Evolutionary conservation across 306 rosid genomes (phyloP), one percentile per base, ranked within the genome.

Genomic region (Dalbergia cochinchinensis): DNA sequence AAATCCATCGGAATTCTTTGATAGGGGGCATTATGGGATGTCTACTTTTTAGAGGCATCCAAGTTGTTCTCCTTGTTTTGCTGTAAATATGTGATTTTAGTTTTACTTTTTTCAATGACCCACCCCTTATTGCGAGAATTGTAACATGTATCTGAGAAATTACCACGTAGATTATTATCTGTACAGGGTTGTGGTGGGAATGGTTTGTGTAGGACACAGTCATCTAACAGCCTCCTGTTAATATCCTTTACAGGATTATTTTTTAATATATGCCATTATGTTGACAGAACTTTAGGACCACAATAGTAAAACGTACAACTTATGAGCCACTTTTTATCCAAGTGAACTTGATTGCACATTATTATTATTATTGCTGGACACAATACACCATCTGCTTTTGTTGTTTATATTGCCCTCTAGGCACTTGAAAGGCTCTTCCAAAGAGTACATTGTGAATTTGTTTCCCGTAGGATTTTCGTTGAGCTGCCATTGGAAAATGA

Each of bases 21-120:
- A 22, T 71, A 37, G 70, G 81, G 81, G 83, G 60, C 83, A 61
- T 55, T 59, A 74, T 76, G 80, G 84, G 85, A 73, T 86, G 97
- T 84, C 91, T 83, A 76, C 86, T 92, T 92, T 90, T 90, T 89
- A 87, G 87, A 88, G 89, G 84, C 90, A 79, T 84, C 85, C 64
- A 60, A 53, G 75, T 59, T 81, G 83, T 74, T 84, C 63, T 73
- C 86, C 75, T 44, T 70, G 66, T 73, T 83, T 83, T 50, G 42
- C 67, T 87, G 94, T 92, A 89, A 80, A 81, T 20, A 20, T 82
- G 79, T 81, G 63, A 59, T 64, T 41, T 34, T 74, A 11, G 11
- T 47, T 9, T 10, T 76, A 8, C 5, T 47, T 68, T 71, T 47
- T 57, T 41, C n/a, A n/a, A 19, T 69, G 45, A 61, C 78, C 63